phyloP scores from a whole-genome alignment of 2,329 filamentous ascomycete genomes.

The Gaeumannomyces tritici region DNA sequence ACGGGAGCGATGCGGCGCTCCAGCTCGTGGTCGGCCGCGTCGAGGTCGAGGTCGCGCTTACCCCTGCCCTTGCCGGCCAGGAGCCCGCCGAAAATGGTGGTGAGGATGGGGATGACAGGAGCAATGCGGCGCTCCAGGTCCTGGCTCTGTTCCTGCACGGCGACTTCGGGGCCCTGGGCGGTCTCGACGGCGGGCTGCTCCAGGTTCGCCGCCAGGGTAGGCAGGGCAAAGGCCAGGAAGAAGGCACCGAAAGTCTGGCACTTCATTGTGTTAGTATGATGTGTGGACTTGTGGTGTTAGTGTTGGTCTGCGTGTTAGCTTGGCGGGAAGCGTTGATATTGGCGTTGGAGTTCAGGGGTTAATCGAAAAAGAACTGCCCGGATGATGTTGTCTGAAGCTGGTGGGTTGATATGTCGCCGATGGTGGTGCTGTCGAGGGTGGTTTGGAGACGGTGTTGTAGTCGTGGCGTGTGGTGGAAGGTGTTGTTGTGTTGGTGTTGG shows the following conservation, averaged over 20 bases:
- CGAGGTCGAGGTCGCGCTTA: too few relatives aligned
- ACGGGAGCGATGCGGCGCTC: too few relatives aligned
- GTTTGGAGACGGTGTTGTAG: too few relatives aligned
- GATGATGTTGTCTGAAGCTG: not conserved
- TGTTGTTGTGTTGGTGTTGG: not conserved
- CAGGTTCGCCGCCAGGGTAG: not conserved
- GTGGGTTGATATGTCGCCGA: not conserved
- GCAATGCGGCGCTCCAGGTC: not conserved
- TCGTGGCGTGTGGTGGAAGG: too few relatives aligned
- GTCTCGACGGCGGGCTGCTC: not conserved
- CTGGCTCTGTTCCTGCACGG: not conserved
- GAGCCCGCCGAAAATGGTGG: too few relatives aligned
- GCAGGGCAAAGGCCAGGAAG: not conserved
- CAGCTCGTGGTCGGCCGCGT: too few relatives aligned
- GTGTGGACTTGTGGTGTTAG: not conserved
- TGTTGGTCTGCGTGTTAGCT: not conserved
- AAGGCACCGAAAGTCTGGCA: not conserved
- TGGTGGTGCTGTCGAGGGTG: not conserved
- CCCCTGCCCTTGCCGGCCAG: too few relatives aligned
- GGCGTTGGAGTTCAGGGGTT: not conserved
- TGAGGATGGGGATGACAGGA: too few relatives aligned
- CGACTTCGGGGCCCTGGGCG: not conserved
- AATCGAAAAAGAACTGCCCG: not conserved
- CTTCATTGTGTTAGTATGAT: not conserved
- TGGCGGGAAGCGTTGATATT: not conserved